Evolutionary conservation across 345 rosid genomes (phyloP).

Genomic region (Lepidium aucheri): DNA sequence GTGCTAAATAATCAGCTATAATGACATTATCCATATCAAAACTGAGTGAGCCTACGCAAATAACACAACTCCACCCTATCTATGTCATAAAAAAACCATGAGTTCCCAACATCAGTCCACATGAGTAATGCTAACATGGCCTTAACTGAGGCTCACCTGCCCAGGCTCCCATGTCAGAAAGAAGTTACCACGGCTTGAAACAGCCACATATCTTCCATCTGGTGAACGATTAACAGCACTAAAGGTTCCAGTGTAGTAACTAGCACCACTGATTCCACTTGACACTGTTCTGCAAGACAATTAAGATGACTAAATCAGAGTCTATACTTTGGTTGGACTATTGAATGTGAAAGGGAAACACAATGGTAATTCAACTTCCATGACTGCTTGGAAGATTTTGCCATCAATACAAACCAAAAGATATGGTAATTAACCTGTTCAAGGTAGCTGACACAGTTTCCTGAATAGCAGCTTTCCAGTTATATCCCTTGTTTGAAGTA

Average conservation of each 20-base stretch:
- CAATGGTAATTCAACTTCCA: neutral
- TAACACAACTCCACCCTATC: neutral
- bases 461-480: slow-evolving; percentile 94
- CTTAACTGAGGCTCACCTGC: slow-evolving; percentile 42
- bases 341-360: neutral
- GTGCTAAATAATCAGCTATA: neutral
- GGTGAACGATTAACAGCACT: slow-evolving; percentile 93
- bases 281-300: slow-evolving; percentile 91
- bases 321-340: neutral
- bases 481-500: slow-evolving; percentile 83
- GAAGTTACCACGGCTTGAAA: slow-evolving; percentile 98
- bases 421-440: slow-evolving; percentile 51
- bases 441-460: slow-evolving; percentile 95
- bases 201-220: slow-evolving; percentile 88
- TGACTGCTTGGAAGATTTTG: neutral
- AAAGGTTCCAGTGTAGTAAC: slow-evolving; percentile 92
- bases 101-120: neutral
- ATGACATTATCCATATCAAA: neutral
- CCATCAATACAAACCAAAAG: neutral
- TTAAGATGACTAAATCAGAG: slow-evolving; percentile 25
- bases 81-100: neutral
- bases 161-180: slow-evolving; percentile 97
- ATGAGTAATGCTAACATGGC: neutral
- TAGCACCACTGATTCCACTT: slow-evolving; percentile 97
- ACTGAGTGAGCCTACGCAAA: neutral